A percentile compares a stretch with the other conserved stretches of the same genome.
phyloP scores from a whole-genome alignment of 345 rosid species.

The Citrus glauca region DNA sequence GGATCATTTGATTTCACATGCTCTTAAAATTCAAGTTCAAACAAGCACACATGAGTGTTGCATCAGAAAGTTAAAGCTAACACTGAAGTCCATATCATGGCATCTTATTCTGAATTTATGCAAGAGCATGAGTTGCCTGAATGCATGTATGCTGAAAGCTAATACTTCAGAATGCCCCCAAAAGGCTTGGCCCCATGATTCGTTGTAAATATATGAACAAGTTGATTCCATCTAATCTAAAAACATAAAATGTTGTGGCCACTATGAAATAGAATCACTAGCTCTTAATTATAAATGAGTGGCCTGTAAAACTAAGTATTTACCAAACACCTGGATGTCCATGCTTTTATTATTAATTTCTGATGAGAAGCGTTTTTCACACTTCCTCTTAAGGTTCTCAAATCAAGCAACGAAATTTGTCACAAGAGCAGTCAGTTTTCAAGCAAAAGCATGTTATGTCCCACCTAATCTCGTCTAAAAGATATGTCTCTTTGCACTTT shows the following conservation, averaged over 20 bases:
- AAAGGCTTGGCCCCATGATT: not conserved
- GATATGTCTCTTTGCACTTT: not conserved
- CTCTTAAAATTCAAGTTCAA: not conserved
- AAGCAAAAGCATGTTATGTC: not conserved
- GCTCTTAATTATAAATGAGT: not conserved
- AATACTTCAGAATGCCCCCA: not conserved
- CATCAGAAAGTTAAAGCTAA: not conserved
- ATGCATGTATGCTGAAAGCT: conserved; percentile 4
- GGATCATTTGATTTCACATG: not conserved
- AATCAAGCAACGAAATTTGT: not conserved
- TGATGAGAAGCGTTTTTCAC: too few relatives aligned
- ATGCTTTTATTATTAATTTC: not conserved
- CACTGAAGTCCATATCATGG: not conserved
- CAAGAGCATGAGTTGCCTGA: not conserved
- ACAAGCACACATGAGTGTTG: not conserved
- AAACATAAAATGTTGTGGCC: not conserved
- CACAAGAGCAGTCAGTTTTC: not conserved
- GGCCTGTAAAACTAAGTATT: not conserved
- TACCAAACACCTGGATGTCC: not conserved
- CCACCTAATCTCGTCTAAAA: not conserved
- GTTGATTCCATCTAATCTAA: not conserved
- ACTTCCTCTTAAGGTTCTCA: too few relatives aligned
- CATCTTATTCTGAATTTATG: not conserved
- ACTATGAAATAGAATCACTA: not conserved
- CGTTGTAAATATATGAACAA: not conserved